These are phyloP conservation scores for Tephrocybe sp. DNA, from an alignment of 768 basidiomycete species.

Conservation along the genomic window DNA sequence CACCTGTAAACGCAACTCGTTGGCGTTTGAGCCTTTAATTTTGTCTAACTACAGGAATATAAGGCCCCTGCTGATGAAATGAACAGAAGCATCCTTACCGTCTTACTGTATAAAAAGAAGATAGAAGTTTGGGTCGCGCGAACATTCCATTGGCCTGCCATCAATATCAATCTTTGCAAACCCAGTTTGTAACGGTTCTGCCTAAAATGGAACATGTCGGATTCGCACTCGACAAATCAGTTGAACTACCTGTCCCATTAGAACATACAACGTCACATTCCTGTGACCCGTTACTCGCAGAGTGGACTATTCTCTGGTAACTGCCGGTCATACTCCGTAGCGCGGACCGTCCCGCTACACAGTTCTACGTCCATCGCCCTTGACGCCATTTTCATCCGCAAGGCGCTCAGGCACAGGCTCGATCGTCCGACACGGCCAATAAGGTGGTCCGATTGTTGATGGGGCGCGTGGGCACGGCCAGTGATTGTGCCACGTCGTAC, in stretches of 20 bases:
- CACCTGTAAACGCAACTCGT: conserved; percentile 71
- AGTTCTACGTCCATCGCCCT: conserved; percentile 38
- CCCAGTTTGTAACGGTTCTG: too few species aligned
- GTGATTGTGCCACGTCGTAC: conserved; percentile 45
- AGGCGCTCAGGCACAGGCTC: conserved; percentile 82
- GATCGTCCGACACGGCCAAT: conserved; percentile 83
- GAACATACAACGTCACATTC: too few species aligned
- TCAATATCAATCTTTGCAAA: conserved; percentile 87
- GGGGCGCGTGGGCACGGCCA: conserved; percentile 65
- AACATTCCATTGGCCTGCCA: conserved; percentile 67
- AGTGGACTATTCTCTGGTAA: too few species aligned
- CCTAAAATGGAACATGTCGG: too few species aligned
- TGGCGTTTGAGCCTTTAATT: conserved; percentile 68
- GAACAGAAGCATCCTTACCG: conserved; percentile 41
- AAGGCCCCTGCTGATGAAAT: background rate
- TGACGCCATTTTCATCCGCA: conserved; percentile 59
- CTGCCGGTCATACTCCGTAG: too few species aligned
- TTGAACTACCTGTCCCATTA: too few species aligned
- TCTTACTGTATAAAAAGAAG: conserved; percentile 78
- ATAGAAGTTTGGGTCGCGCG: conserved; percentile 85
- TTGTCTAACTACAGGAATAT: conserved; percentile 53
- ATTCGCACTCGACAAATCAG: too few species aligned
- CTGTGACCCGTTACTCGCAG: too few species aligned
- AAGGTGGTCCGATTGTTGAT: conserved; percentile 76
- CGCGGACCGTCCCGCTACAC: too few species aligned